phyloP scores from a whole-genome alignment of 306 rosid genomes.

The Malus domestica region DNA sequence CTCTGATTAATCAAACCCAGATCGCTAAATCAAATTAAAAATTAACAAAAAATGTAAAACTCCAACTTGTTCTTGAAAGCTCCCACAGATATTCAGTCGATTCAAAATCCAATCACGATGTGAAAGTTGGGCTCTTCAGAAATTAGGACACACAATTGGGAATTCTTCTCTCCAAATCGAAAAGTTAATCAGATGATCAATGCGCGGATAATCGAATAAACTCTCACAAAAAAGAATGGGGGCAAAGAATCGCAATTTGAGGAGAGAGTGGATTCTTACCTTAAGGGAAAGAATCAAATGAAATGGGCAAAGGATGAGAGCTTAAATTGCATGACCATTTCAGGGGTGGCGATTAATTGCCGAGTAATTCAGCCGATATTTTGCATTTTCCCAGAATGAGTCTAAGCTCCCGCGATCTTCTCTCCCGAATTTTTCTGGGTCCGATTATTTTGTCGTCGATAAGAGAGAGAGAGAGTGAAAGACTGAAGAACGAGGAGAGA shows the following conservation, averaged over 20 bases:
- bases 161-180: background rate
- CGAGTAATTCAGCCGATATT: conserved; percentile 20
- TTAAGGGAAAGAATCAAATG: conserved; percentile 50
- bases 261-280: conserved; percentile 70
- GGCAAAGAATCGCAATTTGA: conserved; percentile 11
- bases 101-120: background rate
- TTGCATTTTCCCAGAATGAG: conserved; percentile 19
- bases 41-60: background rate
- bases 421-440: conserved; percentile 28
- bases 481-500: background rate
- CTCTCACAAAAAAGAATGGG: conserved; percentile 30
- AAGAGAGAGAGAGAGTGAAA: background rate
- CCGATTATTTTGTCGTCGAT: conserved; percentile 16
- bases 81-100: background rate
- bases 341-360: conserved; percentile 10
- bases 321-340: conserved; percentile 32
- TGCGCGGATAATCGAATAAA: background rate
- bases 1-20: background rate
- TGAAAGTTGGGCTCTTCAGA: background rate
- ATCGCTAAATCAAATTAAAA: background rate
- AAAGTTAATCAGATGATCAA: background rate
- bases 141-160: background rate
- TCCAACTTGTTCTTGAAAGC: background rate
- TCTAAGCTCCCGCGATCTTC: conserved; percentile 18
- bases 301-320: conserved; percentile 23